phyloP scores from a whole-genome alignment of 1,139 yeast species.

The Candida buenavistaensis region DNA sequence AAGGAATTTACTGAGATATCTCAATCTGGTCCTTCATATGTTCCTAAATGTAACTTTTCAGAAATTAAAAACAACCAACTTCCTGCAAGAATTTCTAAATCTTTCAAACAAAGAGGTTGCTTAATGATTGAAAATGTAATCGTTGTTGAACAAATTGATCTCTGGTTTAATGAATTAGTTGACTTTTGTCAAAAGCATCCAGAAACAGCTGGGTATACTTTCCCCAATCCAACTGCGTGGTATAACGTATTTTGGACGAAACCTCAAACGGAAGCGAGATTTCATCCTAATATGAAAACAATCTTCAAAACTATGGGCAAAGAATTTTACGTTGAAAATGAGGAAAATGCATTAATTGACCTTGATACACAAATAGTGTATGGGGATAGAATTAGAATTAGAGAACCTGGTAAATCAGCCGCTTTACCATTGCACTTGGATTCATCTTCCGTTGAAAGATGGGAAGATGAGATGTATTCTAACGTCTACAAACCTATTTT shows the following conservation, averaged over 20 bases:
- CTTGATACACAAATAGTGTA: constrained; percentile 32
- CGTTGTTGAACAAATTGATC: constrained; percentile 14
- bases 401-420: constrained; percentile 40
- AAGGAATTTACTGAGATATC: constrained; percentile 17
- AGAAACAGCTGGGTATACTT: constrained; percentile 28
- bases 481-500: constrained; percentile 38
- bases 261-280: constrained; percentile 41
- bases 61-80: constrained; percentile 15
- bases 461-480: constrained; percentile 32
- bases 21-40: constrained; percentile 15
- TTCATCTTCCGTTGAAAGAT: constrained; percentile 46
- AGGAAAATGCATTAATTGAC: constrained; percentile 23
- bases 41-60: constrained; percentile 20
- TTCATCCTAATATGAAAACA: constrained; percentile 36
- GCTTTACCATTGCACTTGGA: constrained; percentile 46
- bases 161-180: constrained; percentile 20
- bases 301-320: constrained; percentile 30
- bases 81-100: constrained; percentile 14
- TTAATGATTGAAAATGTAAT: constrained; percentile 1
- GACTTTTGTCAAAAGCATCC: constrained; percentile 26
- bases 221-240: constrained; percentile 33
- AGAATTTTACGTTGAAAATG: constrained; percentile 32
- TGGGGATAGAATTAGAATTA: constrained; percentile 41
- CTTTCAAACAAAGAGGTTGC: constrained; percentile 14
- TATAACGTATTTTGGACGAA: constrained; percentile 42